Evolutionary conservation across 176 grass and related monocot genomes (phyloP).

Genomic region (Oryza brachyantha): DNA sequence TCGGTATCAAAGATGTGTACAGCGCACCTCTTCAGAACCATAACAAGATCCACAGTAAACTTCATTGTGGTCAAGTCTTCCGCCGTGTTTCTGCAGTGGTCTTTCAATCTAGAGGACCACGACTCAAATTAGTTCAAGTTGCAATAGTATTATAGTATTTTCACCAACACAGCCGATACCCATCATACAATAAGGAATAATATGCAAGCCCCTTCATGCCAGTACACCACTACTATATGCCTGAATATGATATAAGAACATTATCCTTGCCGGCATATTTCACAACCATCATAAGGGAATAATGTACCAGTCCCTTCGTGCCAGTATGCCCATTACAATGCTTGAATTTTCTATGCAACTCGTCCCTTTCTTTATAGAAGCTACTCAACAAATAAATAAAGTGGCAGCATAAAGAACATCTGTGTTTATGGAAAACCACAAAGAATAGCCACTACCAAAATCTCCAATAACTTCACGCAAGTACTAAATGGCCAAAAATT

Average conservation of each 20-base stretch:
- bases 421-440: constrained; percentile 5
- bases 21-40: constrained; percentile 71
- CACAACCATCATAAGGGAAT: background rate
- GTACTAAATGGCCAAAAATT: background rate
- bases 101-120: constrained; percentile 75
- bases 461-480: background rate
- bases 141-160: background rate
- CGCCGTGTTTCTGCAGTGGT: constrained; percentile 93
- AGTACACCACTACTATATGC: background rate
- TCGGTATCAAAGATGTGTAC: constrained; percentile 33
- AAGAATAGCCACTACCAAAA: background rate
- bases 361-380: constrained; percentile 9
- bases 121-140: constrained; percentile 11
- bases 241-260: constrained; percentile 14
- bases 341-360: background rate
- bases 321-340: background rate
- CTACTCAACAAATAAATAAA: background rate
- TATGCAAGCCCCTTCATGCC: background rate
- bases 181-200: background rate
- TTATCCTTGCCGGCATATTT: constrained; percentile 14
- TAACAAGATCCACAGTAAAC: constrained; percentile 97
- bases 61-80: constrained; percentile 98
- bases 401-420: background rate
- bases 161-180: background rate
- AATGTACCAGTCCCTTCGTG: constrained; percentile 4